Percentiles rank a stretch among this genome's conserved stretches.
Conservation (phyloP, 2,329 filamentous ascomycete genomes). For the Neonectria faginata region DNA sequence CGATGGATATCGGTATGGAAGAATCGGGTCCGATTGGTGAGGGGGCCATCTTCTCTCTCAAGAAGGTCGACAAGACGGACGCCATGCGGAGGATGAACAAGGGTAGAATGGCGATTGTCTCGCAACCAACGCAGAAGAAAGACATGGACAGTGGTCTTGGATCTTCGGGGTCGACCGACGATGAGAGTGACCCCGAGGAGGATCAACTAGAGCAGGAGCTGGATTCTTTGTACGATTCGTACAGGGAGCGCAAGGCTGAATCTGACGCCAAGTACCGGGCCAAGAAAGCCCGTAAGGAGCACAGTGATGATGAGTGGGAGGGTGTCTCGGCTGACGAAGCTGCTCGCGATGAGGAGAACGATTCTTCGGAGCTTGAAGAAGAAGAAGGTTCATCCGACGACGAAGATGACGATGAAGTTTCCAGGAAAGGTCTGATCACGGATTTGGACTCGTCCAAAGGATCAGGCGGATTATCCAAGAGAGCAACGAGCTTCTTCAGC, state of each 20-base stretch:
- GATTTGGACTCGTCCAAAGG: slow-evolving; percentile 51
- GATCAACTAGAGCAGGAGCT: slow-evolving; percentile 87
- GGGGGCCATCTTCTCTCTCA: slow-evolving; percentile 88
- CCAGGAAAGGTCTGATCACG: slow-evolving; percentile 48
- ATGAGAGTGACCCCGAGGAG: slow-evolving; percentile 80
- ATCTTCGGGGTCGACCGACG: slow-evolving; percentile 66
- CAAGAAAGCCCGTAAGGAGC: slow-evolving; percentile 86
- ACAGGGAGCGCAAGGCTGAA: slow-evolving; percentile 82
- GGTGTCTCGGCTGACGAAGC: slow-evolving; percentile 79
- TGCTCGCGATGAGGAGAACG: slow-evolving; percentile 62
- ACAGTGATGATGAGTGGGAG: slow-evolving; percentile 90
- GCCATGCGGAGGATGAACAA: slow-evolving; percentile 71
- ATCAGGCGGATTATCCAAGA: slow-evolving; percentile 48
- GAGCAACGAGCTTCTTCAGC: slow-evolving; percentile 89
- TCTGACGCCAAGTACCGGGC: slow-evolving; percentile 88
- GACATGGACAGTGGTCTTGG: slow-evolving; percentile 71
- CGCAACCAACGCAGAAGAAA: slow-evolving; percentile 65
- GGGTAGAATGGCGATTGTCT: slow-evolving; percentile 80
- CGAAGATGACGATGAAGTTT: slow-evolving; percentile 48
- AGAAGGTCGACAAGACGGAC: slow-evolving; percentile 80
- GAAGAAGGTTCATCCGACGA: slow-evolving; percentile 56
- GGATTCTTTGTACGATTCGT: slow-evolving; percentile 88
- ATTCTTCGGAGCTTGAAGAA: slow-evolving; percentile 69
- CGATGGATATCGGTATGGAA: slow-evolving; percentile 95
- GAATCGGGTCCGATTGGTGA: slow-evolving; percentile 82